Percentiles rank a stretch among this genome's conserved stretches.
Evolutionary conservation across 2,329 filamentous ascomycete species (phyloP).

Genomic region (Botrytis fragariae): DNA sequence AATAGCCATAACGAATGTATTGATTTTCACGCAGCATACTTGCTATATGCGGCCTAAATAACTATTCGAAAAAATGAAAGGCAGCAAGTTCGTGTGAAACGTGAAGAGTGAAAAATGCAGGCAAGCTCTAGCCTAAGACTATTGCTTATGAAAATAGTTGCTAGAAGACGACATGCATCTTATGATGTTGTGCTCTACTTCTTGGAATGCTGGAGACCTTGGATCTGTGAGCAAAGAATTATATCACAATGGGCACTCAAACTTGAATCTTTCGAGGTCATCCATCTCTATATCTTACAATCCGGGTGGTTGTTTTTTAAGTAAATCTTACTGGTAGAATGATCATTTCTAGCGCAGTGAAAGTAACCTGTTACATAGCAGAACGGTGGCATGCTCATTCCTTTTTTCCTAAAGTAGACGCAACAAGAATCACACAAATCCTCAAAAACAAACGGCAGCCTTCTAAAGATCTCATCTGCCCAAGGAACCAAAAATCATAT

Average conservation of each 20-base stretch:
- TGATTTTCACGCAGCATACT: not conserved
- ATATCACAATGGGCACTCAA: not conserved
- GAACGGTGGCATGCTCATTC: too few relatives aligned
- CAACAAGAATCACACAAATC: not conserved
- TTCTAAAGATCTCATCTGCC: not conserved
- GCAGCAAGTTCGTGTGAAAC: not conserved
- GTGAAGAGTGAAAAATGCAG: not conserved
- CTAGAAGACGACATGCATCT: not conserved
- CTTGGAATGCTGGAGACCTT: not conserved
- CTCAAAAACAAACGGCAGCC: fast-evolving
- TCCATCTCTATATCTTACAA: not conserved
- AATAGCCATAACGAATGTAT: not conserved
- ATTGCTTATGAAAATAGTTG: not conserved
- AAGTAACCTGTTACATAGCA: fast-evolving
- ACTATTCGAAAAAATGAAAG: not conserved
- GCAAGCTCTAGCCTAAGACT: not conserved
- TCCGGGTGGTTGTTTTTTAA: not conserved
- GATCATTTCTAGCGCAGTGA: fast-evolving
- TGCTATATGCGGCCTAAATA: not conserved
- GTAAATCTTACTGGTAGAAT: not conserved
- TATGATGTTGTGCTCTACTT: not conserved
- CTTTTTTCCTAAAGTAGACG: not conserved
- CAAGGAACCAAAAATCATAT: not conserved
- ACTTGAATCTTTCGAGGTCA: too few relatives aligned
- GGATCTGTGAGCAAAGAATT: not conserved